A percentile compares a stretch with the other conserved stretches of the same genome.
These are phyloP conservation scores for Lasiosphaeria ovina DNA, from an alignment of 495 filamentous ascomycete species.

Conservation along the genomic window DNA sequence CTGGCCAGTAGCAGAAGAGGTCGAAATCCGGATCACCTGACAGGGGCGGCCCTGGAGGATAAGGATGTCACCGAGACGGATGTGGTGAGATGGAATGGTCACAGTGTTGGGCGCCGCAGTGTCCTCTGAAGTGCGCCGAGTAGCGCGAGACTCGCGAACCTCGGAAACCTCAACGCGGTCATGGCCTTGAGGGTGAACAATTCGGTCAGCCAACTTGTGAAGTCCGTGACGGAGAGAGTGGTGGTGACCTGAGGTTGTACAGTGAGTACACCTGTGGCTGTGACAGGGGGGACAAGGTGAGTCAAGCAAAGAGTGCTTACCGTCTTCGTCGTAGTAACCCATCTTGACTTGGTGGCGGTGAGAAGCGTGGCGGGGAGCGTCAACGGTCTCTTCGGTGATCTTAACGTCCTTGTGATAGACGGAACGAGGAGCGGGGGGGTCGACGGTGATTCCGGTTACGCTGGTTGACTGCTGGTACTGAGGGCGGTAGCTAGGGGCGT, in stretches of 20 bases:
- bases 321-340: constrained; percentile 98
- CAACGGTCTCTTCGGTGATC: constrained; percentile 41
- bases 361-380: constrained; percentile 37
- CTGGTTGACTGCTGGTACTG: constrained; percentile 34
- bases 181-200: constrained; percentile 63
- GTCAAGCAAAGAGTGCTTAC: constrained; percentile 36
- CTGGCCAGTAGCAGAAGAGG: constrained; percentile 96
- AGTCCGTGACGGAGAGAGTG: constrained; percentile 90
- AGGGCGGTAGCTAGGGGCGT: constrained; percentile 33
- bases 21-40: constrained; percentile 99
- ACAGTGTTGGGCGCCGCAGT: constrained; percentile 72
- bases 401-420: constrained; percentile 39
- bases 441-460: constrained; percentile 49
- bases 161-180: constrained; percentile 57
- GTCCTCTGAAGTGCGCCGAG: constrained; percentile 23
- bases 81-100: constrained; percentile 98
- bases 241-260: constrained; percentile 65
- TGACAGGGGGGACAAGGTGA: not conserved
- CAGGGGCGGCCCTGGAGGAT: constrained; percentile 98
- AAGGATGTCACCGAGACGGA: constrained; percentile 96
- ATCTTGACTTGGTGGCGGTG: constrained; percentile 62
- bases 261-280: constrained; percentile 31
- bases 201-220: constrained; percentile 77
- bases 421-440: constrained; percentile 34
- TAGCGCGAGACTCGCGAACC: constrained; percentile 33